Evolutionary conservation across 2,329 filamentous ascomycete species (phyloP).

Genomic region (Fusarium mangiferae): DNA sequence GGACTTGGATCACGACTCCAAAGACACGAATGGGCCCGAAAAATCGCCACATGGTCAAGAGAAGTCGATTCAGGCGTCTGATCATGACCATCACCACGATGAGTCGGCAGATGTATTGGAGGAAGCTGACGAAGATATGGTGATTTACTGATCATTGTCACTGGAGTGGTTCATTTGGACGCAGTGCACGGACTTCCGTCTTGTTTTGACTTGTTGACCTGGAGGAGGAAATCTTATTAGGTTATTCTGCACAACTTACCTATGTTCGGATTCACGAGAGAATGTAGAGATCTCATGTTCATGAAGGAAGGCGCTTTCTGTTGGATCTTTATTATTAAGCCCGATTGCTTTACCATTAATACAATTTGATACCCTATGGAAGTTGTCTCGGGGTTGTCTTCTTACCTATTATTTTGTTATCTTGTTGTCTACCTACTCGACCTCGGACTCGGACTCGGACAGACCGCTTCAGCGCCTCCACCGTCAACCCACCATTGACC

Average conservation of each 20-base stretch:
- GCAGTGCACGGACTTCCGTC: not conserved
- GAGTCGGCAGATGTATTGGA: conserved; percentile 82
- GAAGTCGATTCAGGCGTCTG: conserved; percentile 12
- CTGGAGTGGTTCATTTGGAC: not conserved
- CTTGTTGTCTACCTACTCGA: not conserved
- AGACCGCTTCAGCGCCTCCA: conserved; percentile 21
- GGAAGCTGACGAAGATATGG: conserved; percentile 87
- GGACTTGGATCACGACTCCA: conserved; percentile 12
- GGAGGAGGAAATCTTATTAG: not conserved
- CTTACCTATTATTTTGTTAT: not conserved
- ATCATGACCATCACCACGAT: conserved; percentile 62
- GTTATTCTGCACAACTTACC: not conserved
- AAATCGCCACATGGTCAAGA: conserved; percentile 11
- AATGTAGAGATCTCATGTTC: not conserved
- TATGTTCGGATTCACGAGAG: not conserved
- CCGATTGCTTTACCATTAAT: conserved; percentile 2
- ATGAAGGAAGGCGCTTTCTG: conserved; percentile 6
- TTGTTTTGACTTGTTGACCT: not conserved
- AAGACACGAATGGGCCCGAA: conserved; percentile 10
- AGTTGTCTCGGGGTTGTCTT: not conserved
- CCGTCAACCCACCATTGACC: conserved; percentile 1
- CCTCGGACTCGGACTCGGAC: not conserved
- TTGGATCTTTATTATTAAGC: not conserved
- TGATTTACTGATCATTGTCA: conserved; percentile 77
- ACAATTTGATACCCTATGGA: conserved; percentile 23